A percentile compares a stretch with the other conserved stretches of the same genome.
Evolutionary conservation across 1,139 yeast genomes (phyloP).

Genomic region (Kazachstania sp.): DNA sequence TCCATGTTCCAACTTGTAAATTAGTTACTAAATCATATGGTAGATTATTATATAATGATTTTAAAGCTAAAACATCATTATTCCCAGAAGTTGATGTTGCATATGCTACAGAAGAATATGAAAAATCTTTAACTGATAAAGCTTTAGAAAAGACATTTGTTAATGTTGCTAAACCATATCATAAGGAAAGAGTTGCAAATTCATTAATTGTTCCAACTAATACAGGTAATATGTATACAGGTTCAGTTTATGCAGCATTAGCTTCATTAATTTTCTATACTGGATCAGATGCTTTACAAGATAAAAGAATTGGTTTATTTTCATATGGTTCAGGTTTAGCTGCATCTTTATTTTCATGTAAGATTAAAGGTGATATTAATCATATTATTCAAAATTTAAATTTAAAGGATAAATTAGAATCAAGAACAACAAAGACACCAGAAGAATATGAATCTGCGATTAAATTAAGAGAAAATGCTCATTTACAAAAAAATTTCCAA

Average conservation of each 20-base stretch:
- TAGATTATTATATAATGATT: constrained; percentile 85
- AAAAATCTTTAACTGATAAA: constrained; percentile 71
- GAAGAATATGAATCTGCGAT: constrained; percentile 74
- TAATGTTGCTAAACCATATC: constrained; percentile 63
- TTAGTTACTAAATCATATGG: constrained; percentile 90
- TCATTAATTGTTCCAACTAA: constrained; percentile 85
- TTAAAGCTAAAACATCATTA: constrained; percentile 48
- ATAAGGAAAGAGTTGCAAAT: constrained; percentile 66
- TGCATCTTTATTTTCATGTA: constrained; percentile 73
- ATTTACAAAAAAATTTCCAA: constrained; percentile 64
- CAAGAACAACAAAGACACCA: constrained; percentile 62
- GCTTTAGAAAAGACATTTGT: constrained; percentile 78
- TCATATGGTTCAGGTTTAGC: constrained; percentile 99
- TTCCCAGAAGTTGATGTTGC: constrained; percentile 57
- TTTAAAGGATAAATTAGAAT: constrained; percentile 56
- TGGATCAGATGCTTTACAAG: constrained; percentile 64
- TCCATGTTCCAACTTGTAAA: constrained; percentile 99
- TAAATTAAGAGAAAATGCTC: constrained; percentile 80
- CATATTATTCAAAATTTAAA: constrained; percentile 57
- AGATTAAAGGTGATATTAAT: constrained; percentile 73
- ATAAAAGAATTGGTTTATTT: constrained; percentile 83
- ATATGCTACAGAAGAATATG: constrained; percentile 58
- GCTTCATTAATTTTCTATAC: constrained; percentile 72
- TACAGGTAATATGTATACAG: constrained; percentile 98
- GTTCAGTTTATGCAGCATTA: constrained; percentile 82